These are phyloP conservation scores for Teratosphaeria viscida DNA, from an alignment of 2,329 filamentous ascomycete genomes.

Conservation along the genomic window DNA sequence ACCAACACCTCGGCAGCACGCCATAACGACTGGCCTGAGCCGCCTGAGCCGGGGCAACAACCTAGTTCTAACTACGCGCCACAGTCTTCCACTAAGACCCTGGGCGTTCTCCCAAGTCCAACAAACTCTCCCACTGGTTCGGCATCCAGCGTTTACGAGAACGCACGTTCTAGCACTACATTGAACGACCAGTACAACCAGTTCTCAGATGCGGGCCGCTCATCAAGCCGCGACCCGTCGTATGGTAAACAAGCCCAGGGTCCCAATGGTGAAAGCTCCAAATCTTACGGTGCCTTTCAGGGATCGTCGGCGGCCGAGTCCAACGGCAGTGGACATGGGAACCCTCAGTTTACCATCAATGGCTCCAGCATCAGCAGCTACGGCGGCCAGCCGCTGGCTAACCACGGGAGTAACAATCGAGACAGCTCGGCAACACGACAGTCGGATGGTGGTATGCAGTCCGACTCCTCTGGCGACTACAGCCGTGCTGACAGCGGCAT, in stretches of 20 bases:
- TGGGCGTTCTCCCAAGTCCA: background rate
- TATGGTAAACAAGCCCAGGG: background rate
- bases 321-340: background rate
- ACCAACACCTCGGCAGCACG: background rate
- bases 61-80: background rate
- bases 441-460: background rate
- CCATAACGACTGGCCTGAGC: background rate
- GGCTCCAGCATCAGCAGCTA: background rate
- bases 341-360: background rate
- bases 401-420: background rate
- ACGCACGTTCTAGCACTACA: background rate
- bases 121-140: background rate
- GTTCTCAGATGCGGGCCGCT: background rate
- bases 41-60: background rate
- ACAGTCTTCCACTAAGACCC: background rate
- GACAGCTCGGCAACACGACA: background rate
- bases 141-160: background rate
- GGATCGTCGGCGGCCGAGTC: background rate
- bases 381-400: background rate
- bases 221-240: background rate
- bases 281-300: background rate
- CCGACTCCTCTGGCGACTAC: background rate
- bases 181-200: background rate
- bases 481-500: background rate
- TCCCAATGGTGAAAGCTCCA: background rate